Base-by-base conservation (phyloP, 2,329 filamentous ascomycete species). In the Trichothecium roseum region DNA sequence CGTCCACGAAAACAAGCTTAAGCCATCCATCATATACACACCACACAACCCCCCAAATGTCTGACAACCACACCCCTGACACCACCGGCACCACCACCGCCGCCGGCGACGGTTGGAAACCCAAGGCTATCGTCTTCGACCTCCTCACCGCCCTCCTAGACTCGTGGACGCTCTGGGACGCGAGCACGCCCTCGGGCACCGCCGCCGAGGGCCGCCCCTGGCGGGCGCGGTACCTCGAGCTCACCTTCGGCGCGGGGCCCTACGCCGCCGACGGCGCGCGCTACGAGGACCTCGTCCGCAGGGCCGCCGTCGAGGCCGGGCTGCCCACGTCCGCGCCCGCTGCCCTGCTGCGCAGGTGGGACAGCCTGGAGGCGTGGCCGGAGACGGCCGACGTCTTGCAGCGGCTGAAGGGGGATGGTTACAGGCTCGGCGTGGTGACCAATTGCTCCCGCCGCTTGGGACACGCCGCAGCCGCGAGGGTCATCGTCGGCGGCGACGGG, bases 71-170 rank as follows among this genome's bases (percentile, higher is more conserved):
- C 20, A 6, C 20, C 22, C 12, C 28, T 28, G 33, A 4, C 27
- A 37, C 33, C 30, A 18, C 36, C 26, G 5, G 10, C 30, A 10
- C 30, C 5, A 8, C 30, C 5, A 7, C n/a, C 16, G 13, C 8
- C 18, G 18, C 10, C 30, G 15, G 15, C 30, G 15, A 32, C 2
- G 18, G 27, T 5, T 56, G 53, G 54, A 45, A 39, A 4, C 54
- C 55, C 2, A 51, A 52, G 43, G 59, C 49, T 32, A 47, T 63
- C 2, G 40, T 62, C 20, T 62, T 63, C 22, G 59, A 63, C 38
- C 56, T 63, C 18, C 53, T 63, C 17, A 63, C 59, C 2, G 59
- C 47, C 12, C 53, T 63, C 1, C 42, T 59, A 6, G 51, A 63
- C 45, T 60, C 56, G 3, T 62, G 59, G 59, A 51, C 43, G 12